A percentile compares a stretch with the other conserved stretches of the same genome.
Conservation (phyloP, 73 alveolate genomes). For the Uronychia binucleata region DNA sequence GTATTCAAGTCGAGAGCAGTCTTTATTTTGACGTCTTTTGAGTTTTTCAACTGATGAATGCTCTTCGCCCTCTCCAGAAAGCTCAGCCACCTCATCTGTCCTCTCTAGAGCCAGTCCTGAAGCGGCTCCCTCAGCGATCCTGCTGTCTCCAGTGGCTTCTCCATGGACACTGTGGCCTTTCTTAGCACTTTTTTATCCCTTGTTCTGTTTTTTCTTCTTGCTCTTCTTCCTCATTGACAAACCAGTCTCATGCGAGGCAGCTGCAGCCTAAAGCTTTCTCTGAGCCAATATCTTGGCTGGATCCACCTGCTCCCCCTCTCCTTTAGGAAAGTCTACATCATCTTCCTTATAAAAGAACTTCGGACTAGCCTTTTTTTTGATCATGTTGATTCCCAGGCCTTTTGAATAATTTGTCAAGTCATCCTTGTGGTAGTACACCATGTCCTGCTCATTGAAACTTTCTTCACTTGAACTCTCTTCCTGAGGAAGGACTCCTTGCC, state of each 20-base stretch:
- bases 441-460: conserved; percentile 45
- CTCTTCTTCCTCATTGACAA: neutral
- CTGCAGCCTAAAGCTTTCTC: neutral
- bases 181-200: neutral
- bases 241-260: neutral
- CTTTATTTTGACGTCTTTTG: too few relatives aligned
- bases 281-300: neutral
- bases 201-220: neutral
- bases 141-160: neutral
- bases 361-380: neutral
- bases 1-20: too few relatives aligned
- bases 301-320: neutral
- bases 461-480: conserved; percentile 19
- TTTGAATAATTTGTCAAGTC: conserved; percentile 44
- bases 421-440: conserved; percentile 52
- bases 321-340: neutral
- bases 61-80: neutral
- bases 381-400: conserved; percentile 36
- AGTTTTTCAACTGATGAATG: neutral
- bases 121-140: neutral
- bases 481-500: neutral
- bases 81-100: neutral
- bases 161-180: neutral
- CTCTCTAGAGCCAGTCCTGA: neutral
- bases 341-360: neutral